Conservation (phyloP, 2,329 filamentous ascomycete genomes). For the Penicillium digitatum region DNA sequence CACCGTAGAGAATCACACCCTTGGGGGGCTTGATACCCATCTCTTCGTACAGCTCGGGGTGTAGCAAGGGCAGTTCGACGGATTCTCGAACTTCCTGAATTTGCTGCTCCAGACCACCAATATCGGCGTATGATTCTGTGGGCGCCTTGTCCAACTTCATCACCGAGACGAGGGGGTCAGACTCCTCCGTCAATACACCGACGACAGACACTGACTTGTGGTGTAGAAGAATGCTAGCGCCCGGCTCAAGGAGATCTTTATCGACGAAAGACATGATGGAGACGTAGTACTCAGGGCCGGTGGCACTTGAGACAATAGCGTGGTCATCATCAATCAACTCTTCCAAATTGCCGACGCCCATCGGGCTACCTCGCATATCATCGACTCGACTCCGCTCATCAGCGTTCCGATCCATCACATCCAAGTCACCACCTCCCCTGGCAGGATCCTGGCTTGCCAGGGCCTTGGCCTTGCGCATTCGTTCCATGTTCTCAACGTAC, state of each 20-base stretch:
- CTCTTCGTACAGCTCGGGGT: constrained; percentile 97
- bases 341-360: constrained; percentile 96
- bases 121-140: constrained; percentile 96
- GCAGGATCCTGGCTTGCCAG: constrained; percentile 55
- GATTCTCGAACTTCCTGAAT: constrained; percentile 98
- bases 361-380: constrained; percentile 96
- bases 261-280: constrained; percentile 99
- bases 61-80: constrained; percentile 87
- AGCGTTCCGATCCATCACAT: constrained; percentile 80
- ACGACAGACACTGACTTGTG: constrained; percentile 98
- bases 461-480: constrained; percentile 84
- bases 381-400: constrained; percentile 94
- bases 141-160: constrained; percentile 99
- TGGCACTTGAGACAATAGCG: constrained; percentile 95
- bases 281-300: constrained; percentile 97
- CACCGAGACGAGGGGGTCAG: constrained; percentile 90
- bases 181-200: constrained; percentile 91
- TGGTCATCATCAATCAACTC: constrained; percentile 99
- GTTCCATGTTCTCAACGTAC: constrained; percentile 98
- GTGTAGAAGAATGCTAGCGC: constrained; percentile 89
- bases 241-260: constrained; percentile 95
- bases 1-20: constrained; percentile 97
- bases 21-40: constrained; percentile 99
- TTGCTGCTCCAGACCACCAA: constrained; percentile 89
- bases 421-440: constrained; percentile 62